Evolutionary conservation across 2,329 filamentous ascomycete species (phyloP).

Genomic region (Aspergillus thermomutatus): DNA sequence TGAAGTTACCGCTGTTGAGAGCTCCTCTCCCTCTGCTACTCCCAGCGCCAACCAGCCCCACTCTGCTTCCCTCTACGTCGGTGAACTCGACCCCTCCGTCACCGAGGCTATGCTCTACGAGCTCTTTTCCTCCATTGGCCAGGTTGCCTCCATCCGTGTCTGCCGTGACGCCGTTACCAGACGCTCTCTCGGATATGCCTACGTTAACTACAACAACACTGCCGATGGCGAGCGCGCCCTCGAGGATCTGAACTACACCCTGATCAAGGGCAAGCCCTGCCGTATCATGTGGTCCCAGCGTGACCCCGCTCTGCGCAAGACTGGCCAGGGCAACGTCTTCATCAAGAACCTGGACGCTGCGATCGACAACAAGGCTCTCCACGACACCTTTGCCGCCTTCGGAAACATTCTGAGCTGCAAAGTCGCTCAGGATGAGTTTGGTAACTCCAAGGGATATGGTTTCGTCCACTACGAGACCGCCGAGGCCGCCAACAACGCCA

Average conservation of each 20-base stretch:
- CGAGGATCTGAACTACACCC: conserved; percentile 98
- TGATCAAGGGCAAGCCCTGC: conserved; percentile 98
- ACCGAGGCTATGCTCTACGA: conserved; percentile 99
- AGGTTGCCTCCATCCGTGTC: conserved; percentile 98
- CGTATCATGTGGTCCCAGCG: conserved; percentile 99
- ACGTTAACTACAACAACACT: conserved; percentile 99
- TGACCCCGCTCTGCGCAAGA: conserved; percentile 98
- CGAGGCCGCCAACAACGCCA: conserved; percentile 91
- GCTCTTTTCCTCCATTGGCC: conserved; percentile 98
- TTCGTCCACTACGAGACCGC: conserved; percentile 99
- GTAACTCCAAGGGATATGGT: conserved; percentile 96
- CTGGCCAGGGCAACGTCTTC: conserved; percentile 98
- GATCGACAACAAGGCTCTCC: conserved; percentile 99
- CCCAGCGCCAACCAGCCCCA: conserved; percentile 78
- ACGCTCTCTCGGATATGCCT: conserved; percentile 97
- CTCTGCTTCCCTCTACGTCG: conserved; percentile 97
- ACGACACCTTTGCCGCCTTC: conserved; percentile 98
- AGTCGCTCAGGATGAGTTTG: conserved; percentile 95
- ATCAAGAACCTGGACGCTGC: conserved; percentile 99
- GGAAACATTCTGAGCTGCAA: conserved; percentile 99
- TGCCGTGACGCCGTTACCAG: conserved; percentile 98
- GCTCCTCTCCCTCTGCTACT: conserved; percentile 58
- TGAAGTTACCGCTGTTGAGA: conserved; percentile 39
- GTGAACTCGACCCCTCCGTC: conserved; percentile 95
- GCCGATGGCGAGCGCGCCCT: conserved; percentile 95